Percentiles rank a stretch among this genome's conserved stretches.
phyloP scores from a whole-genome alignment of 768 basidiomycete species.

The Tulasnella sp. region DNA sequence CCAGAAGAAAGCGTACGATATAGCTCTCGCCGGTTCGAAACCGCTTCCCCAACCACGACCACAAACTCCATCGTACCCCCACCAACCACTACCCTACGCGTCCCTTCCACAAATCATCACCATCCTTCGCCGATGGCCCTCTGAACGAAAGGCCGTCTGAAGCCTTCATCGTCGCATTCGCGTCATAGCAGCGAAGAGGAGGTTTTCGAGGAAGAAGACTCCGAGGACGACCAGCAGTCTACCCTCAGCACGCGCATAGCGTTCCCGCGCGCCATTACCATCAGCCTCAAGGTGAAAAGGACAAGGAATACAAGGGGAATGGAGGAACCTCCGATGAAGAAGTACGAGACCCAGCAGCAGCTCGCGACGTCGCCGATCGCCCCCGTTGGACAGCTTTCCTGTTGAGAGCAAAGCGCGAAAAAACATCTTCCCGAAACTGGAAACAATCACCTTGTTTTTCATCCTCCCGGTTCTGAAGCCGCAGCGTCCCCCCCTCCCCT shows the following conservation, averaged over 20 bases:
- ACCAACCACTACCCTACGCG: neutral
- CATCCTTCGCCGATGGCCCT: neutral
- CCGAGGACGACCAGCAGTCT: constrained; percentile 32
- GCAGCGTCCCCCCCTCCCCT: too few relatives aligned
- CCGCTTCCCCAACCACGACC: constrained; percentile 10
- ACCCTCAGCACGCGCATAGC: constrained; percentile 12
- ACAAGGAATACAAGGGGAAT: constrained; percentile 26
- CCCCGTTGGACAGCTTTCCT: neutral
- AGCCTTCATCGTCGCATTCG: neutral
- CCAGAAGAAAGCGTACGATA: constrained; percentile 14
- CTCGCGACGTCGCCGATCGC: neutral
- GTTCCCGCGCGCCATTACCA: neutral
- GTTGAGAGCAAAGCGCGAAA: neutral
- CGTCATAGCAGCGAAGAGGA: constrained; percentile 31
- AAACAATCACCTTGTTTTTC: neutral
- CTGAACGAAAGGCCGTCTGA: neutral
- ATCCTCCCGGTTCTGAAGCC: too few relatives aligned
- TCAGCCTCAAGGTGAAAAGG: neutral
- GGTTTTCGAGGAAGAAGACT: constrained; percentile 32
- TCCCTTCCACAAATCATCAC: neutral
- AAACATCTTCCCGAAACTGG: neutral
- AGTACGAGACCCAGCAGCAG: constrained; percentile 31
- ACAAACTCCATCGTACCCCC: too few relatives aligned
- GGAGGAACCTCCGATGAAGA: constrained; percentile 36
- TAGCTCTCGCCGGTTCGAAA: neutral